Percentiles rank a stretch among this genome's conserved stretches.
Evolutionary conservation across 1,284 basidiomycete genomes (phyloP).

Genomic region (Rhodotorula sp.): DNA sequence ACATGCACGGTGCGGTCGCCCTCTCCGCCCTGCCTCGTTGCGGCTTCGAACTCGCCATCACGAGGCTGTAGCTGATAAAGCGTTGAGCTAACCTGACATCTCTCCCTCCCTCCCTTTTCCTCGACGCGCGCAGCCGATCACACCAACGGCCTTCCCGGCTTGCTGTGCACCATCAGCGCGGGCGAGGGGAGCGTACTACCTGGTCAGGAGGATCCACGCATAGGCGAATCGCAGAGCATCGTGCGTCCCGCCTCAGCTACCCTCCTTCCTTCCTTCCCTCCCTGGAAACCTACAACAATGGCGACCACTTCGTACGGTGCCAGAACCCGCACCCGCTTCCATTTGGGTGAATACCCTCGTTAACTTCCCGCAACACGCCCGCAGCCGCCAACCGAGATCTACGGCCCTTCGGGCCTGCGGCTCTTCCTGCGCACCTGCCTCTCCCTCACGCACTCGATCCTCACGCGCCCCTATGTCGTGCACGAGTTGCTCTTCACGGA

Average conservation of each 20-base stretch:
- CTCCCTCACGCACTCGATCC: slow-evolving; percentile 66
- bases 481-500: slow-evolving; percentile 72
- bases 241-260: slow-evolving; percentile 19
- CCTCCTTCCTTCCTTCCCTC: slow-evolving; percentile 1
- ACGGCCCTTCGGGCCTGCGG: slow-evolving; percentile 80
- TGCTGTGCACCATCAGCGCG: slow-evolving; percentile 50
- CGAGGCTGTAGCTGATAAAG: not conserved
- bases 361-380: no score
- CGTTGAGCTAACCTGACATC: not conserved
- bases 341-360: no score
- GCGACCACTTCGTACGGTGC: no score
- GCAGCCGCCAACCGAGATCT: slow-evolving; percentile 70
- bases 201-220: slow-evolving; percentile 26
- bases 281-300: no score
- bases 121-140: slow-evolving; percentile 48
- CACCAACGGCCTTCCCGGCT: slow-evolving; percentile 57
- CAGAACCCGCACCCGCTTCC: no score
- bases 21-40: not conserved
- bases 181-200: slow-evolving; percentile 31
- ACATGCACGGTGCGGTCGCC: slow-evolving; percentile 73
- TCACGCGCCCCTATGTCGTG: slow-evolving; percentile 70
- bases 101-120: no score
- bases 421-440: slow-evolving; percentile 72
- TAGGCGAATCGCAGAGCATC: slow-evolving; percentile 16
- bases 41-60: no score